Evolutionary conservation across 2,329 filamentous ascomycete species (phyloP).

Genomic region (Exophiala sp.): DNA sequence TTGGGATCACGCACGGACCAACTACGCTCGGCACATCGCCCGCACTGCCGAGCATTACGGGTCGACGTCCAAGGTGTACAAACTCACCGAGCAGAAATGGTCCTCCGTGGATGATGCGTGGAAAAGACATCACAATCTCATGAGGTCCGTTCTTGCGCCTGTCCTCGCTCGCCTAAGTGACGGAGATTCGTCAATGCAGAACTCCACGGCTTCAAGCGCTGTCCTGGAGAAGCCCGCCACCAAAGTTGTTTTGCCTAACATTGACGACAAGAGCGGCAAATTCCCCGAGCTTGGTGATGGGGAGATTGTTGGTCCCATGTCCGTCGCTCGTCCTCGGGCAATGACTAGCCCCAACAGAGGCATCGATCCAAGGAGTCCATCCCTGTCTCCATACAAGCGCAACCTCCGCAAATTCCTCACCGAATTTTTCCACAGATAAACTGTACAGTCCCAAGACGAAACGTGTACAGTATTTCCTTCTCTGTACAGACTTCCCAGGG

Average conservation of each 20-base stretch:
- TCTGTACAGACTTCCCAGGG: slow-evolving; percentile 13
- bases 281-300: slow-evolving; percentile 85
- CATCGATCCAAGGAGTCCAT: slow-evolving; percentile 42
- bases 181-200: slow-evolving; percentile 27
- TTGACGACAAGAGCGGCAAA: slow-evolving; percentile 61
- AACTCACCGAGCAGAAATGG: slow-evolving; percentile 86
- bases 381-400: slow-evolving; percentile 41
- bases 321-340: slow-evolving; percentile 36
- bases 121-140: slow-evolving; percentile 65
- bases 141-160: slow-evolving; percentile 52
- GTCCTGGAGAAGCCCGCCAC: slow-evolving; percentile 26
- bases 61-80: slow-evolving; percentile 81
- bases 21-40: slow-evolving; percentile 85
- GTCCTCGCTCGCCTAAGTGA: slow-evolving; percentile 38
- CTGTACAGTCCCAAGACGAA: slow-evolving; percentile 8
- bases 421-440: slow-evolving; percentile 35
- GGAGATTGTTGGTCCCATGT: slow-evolving; percentile 93
- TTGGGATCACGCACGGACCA: slow-evolving; percentile 78
- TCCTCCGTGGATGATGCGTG: slow-evolving; percentile 71
- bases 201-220: slow-evolving; percentile 22
- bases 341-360: slow-evolving; percentile 24
- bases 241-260: slow-evolving; percentile 56
- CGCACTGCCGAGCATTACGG: slow-evolving; percentile 89
- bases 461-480: slow-evolving; percentile 2
- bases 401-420: slow-evolving; percentile 45